Evolutionary conservation across 108 stramenopile genomes (phyloP).

Genomic region (Nitzschia inconspicua): DNA sequence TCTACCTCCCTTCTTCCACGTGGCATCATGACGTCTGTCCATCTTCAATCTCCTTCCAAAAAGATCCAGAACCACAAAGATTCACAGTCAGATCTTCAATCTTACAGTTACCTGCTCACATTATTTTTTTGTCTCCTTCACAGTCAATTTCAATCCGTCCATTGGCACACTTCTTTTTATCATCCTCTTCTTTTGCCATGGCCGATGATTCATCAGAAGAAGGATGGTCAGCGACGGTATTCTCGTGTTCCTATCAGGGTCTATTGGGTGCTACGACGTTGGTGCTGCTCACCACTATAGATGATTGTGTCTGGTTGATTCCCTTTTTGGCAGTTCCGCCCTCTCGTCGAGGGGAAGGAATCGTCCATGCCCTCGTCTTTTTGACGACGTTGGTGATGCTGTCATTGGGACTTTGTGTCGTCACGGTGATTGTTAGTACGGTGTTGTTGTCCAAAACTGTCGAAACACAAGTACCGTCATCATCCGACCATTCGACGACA

Average conservation of each 20-base stretch:
- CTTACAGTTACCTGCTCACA: no score
- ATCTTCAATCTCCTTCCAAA: no score
- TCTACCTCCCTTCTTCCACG: no score
- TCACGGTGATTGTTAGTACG: conserved; percentile 15
- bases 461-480: conserved; percentile 3
- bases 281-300: conserved; percentile 61
- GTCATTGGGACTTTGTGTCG: conserved; percentile 27
- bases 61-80: no score
- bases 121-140: no score
- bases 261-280: conserved; percentile 48
- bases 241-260: no score
- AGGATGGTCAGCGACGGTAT: no score
- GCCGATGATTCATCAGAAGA: no score
- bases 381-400: conserved; percentile 42
- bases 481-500: not conserved
- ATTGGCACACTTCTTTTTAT: no score
- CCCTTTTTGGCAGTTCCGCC: conserved; percentile 48
- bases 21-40: no score
- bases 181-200: no score
- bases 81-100: no score
- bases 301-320: conserved; percentile 70
- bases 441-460: not conserved
- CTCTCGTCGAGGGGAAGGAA: conserved; percentile 18
- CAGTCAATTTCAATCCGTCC: not conserved
- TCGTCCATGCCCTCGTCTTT: conserved; percentile 51